A percentile compares a stretch with the other conserved stretches of the same genome.
phyloP scores from a whole-genome alignment of 1,139 yeast genomes.

The Yamadazyma triangularis region DNA sequence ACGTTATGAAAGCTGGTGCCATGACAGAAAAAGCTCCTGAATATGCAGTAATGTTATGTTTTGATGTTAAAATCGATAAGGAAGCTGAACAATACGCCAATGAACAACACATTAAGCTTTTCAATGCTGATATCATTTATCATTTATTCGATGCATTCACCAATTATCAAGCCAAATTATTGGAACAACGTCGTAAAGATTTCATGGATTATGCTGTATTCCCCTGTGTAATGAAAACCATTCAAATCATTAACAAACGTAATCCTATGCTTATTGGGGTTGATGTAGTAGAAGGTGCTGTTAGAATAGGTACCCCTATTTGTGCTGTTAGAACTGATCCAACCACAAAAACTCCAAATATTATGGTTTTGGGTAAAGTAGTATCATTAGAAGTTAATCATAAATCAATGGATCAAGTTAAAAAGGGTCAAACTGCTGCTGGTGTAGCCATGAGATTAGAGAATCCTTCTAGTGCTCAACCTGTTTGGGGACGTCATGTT shows the following conservation, averaged over 20 bases:
- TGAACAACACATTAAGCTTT: slow-evolving; percentile 86
- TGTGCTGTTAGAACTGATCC: slow-evolving; percentile 92
- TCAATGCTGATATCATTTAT: slow-evolving; percentile 93
- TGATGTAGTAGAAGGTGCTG: slow-evolving; percentile 87
- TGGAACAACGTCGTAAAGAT: slow-evolving; percentile 88
- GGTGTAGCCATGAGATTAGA: slow-evolving; percentile 99
- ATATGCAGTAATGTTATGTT: slow-evolving; percentile 93
- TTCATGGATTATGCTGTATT: slow-evolving; percentile 84
- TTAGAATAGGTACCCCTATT: slow-evolving; percentile 91
- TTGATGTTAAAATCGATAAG: slow-evolving; percentile 93
- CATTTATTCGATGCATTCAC: slow-evolving; percentile 95
- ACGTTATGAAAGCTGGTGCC: slow-evolving; percentile 94
- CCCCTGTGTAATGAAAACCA: slow-evolving; percentile 92
- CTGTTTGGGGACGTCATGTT: slow-evolving; percentile 98
- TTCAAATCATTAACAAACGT: slow-evolving; percentile 96
- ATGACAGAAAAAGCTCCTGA: slow-evolving; percentile 97
- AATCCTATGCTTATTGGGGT: slow-evolving; percentile 99
- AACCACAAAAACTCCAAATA: slow-evolving; percentile 66
- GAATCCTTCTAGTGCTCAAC: slow-evolving; percentile 86
- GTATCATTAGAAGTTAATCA: slow-evolving; percentile 92
- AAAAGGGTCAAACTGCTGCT: slow-evolving; percentile 93
- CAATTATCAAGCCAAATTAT: slow-evolving; percentile 80
- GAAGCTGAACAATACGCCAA: slow-evolving; percentile 98
- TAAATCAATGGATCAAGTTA: slow-evolving; percentile 70
- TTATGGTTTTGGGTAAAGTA: slow-evolving; percentile 79